These are phyloP conservation scores for Apiospora pterosperma DNA, from an alignment of 2,329 filamentous ascomycete species.

Conservation along the genomic window DNA sequence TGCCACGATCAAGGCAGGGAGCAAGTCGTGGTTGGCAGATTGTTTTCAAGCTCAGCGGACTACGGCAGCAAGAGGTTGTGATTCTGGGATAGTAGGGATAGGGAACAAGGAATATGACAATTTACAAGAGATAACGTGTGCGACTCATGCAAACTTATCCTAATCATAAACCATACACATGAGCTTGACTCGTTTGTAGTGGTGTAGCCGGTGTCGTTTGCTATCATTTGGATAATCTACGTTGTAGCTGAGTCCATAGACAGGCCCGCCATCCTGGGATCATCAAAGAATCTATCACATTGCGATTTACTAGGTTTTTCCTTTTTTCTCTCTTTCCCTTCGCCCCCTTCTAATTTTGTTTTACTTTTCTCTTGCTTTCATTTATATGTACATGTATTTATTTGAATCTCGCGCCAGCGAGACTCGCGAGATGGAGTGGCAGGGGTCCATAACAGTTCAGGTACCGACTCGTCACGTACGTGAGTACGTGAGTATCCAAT, in stretches of 20 bases:
- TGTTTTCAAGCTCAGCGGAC: neutral
- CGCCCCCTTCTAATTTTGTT: neutral
- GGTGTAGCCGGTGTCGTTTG: neutral
- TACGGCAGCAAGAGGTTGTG: neutral
- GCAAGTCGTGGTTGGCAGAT: neutral
- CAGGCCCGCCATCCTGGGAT: neutral
- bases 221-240: neutral
- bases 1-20: neutral
- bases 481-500: no score
- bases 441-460: neutral
- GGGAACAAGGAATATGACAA: neutral
- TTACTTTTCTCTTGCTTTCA: neutral
- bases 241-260: neutral
- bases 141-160: neutral
- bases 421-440: neutral
- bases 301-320: neutral
- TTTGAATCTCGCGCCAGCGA: neutral
- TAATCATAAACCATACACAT: no score
- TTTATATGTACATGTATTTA: no score
- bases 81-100: neutral
- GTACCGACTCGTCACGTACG: neutral
- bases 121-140: neutral
- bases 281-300: neutral
- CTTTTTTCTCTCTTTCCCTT: neutral
- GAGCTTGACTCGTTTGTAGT: neutral